These are phyloP conservation scores for Xanthoconium separans DNA, from an alignment of 1,284 basidiomycete genomes.

Conservation along the genomic window DNA sequence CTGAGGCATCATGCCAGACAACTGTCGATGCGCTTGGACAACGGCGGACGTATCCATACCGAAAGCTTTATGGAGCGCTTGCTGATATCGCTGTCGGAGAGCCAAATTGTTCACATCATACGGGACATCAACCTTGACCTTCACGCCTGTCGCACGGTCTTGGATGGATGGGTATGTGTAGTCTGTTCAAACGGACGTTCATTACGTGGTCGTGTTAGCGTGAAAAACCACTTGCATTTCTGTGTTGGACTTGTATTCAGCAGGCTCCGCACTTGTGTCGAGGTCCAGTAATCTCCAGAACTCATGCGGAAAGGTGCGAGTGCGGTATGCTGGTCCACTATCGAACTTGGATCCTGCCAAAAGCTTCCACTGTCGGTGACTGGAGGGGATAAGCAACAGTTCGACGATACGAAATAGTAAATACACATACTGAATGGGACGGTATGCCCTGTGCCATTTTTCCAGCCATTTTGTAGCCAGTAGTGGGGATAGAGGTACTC, in stretches of 20 bases:
- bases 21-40: background rate
- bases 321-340: background rate
- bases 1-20: background rate
- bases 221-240: slow-evolving; percentile 5
- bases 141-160: background rate
- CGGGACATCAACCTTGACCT: slow-evolving; percentile 13
- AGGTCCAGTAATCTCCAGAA: slow-evolving; percentile 9
- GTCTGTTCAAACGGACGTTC: slow-evolving; percentile 6
- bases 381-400: background rate
- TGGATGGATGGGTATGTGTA: slow-evolving; percentile 20
- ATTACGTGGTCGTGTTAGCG: background rate
- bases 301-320: slow-evolving; percentile 12
- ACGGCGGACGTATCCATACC: background rate
- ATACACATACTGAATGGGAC: slow-evolving; percentile 10
- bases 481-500: slow-evolving; percentile 21
- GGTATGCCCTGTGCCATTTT: slow-evolving; percentile 1
- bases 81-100: slow-evolving; percentile 13
- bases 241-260: background rate
- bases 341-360: background rate
- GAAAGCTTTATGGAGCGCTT: slow-evolving; percentile 9
- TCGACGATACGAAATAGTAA: too few relatives aligned
- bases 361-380: slow-evolving; percentile 2
- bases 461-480: slow-evolving; percentile 17
- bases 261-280: slow-evolving; percentile 8
- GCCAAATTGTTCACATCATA: slow-evolving; percentile 8